Evolutionary conservation across 108 stramenopile species (phyloP), one percentile per base, ranked within the genome.

Genomic region (Thalassiosira profunda): DNA sequence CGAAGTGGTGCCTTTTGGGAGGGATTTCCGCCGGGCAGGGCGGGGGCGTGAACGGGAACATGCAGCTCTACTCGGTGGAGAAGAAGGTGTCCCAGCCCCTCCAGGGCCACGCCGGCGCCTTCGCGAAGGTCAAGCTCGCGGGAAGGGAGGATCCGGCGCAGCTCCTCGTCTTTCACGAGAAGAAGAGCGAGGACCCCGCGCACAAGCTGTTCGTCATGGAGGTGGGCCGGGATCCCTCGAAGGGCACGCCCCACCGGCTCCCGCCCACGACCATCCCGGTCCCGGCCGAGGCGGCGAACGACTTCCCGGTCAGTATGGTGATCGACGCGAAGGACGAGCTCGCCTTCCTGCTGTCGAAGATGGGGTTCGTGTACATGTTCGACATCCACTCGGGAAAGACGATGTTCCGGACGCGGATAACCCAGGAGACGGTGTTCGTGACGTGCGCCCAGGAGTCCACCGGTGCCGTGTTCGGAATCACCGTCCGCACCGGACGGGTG

Each of bases 41-140:
- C 0, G 97, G 85, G 7, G 77, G 73, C 17, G 79, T 63, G 17
- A 91, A 96, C 44, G 99, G 99, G 29, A 96, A 88, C 70, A 98
- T 99, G 98, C 98, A 99, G 67, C 92, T 99, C 48, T 99, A 97
- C 85, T 93, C 86, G 46, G 79, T 97, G 1, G 99, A 99, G 54
- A 95, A 97, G 83, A 90, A 89, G 55, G 94, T 98, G 14, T 96
- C 94, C 26, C 99, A 99, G 83, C 87, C 97, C 17, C 79, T 99
- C 11, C 80, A 88, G 52, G 98, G 98, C 9, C 98, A 98, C 67
- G 96, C 97, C 30, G 99, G 95, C 5, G 79, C 87, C 44, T 99
- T 99, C 77, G 77, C 89, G 36, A 86, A 67, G 4, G 80, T 99
- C 79, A 91, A 93, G 72, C 31, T 96, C 25, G 69, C 88, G 11